phyloP scores from a whole-genome alignment of 331 rosid species.

The Rosa hybrid region DNA sequence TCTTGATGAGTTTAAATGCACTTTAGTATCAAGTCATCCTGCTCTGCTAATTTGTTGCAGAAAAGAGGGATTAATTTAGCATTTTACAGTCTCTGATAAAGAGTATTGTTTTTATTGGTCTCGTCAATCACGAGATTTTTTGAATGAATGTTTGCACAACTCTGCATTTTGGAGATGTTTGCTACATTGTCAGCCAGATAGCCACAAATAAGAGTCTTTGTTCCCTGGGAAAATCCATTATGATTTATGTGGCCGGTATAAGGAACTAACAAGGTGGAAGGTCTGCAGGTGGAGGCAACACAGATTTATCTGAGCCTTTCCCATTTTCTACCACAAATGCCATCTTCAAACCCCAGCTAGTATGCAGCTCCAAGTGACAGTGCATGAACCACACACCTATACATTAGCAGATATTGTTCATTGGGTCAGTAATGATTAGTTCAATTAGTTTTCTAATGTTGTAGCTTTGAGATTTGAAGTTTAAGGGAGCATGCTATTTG shows the following conservation, averaged over 20 bases:
- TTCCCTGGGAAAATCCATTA: not conserved
- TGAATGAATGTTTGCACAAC: not conserved
- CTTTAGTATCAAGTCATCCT: not conserved
- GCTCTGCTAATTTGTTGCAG: not conserved
- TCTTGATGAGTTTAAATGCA: not conserved
- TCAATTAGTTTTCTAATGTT: not conserved
- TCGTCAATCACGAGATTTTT: not conserved
- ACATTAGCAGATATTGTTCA: not conserved
- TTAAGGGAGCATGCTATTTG: not conserved
- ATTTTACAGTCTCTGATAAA: no score
- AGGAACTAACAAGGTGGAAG: constrained; percentile 3
- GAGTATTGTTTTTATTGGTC: not conserved
- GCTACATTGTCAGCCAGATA: not conserved
- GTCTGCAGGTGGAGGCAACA: not conserved
- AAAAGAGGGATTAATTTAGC: not conserved
- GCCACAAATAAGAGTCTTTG: not conserved
- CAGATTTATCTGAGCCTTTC: not conserved
- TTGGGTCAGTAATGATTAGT: not conserved
- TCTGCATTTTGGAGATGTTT: not conserved
- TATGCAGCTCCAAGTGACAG: not conserved
- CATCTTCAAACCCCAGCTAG: not conserved
- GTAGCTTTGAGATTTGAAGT: not conserved
- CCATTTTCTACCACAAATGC: not conserved
- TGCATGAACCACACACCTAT: not conserved
- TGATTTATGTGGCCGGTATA: not conserved